Base-by-base conservation (phyloP, 1,284 basidiomycete genomes). In the Malassezia globosa region DNA sequence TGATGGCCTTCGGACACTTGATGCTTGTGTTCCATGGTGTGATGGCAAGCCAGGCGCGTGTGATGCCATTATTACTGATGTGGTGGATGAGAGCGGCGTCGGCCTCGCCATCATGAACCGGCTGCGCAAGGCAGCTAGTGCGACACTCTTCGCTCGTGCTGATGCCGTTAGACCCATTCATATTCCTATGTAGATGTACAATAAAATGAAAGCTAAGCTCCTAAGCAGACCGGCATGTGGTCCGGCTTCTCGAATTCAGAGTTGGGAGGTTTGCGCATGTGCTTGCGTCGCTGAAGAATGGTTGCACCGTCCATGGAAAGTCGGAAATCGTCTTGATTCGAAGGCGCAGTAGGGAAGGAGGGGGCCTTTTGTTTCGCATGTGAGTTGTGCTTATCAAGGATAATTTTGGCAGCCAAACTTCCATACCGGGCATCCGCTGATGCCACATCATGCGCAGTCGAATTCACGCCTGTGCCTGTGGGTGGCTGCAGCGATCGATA, bases 41-140 rank as follows among this genome's bases (percentile, higher is more conserved):
- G 13, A 51, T 22, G 49, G 34, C 1, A 18, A 25, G 6, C n/a
- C 27, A 31, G 19, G 26, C 37, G 81, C 81, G 1, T 88, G 88
- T 5, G 82, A 89, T 61, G 64, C 82, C 24, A 96, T 99, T 59
- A 72, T 96, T 13, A 80, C 94, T 42, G 90, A 97, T 73, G 87
- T 83, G 51, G 78, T 95, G 16, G 73, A 76, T 27, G 87, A 95
- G 69, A 78, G 79, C 18, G 80, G 81, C 23, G 83, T 95, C 59
- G 94, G 92, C 0, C 73, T 96, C 38, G 94, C 94, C 1, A 81
- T 97, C 22, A 96, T 96, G 90, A 96, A 97, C 69, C 78, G 92
- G n/a, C 80, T 90, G n/a, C 80, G 80, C 54, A 97, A 97, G 72
- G 92, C 94, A 1, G 88, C 89, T 13, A 59, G 60, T 37, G 50